phyloP scores from a whole-genome alignment of 306 rosid species.

The Astragalus glycyphyllos region DNA sequence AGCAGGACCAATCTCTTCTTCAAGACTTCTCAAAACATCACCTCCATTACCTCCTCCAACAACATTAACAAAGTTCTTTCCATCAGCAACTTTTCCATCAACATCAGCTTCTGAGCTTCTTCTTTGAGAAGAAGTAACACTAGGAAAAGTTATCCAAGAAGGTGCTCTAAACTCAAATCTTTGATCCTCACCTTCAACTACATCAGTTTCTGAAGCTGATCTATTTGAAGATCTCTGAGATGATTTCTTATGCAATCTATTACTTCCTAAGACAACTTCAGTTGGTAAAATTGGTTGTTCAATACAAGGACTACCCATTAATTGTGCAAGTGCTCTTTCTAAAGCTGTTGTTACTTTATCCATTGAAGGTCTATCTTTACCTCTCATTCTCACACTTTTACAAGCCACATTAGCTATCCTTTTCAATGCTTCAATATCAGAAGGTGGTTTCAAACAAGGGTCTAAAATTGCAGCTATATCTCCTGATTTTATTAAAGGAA shows the following conservation, averaged over 20 bases:
- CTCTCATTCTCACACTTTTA: conserved; percentile 95
- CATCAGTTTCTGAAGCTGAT: conserved; percentile 78
- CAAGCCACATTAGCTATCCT: conserved; percentile 94
- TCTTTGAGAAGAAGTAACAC: conserved; percentile 96
- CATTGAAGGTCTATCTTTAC: conserved; percentile 97
- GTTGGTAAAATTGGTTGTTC: conserved; percentile 97
- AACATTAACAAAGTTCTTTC: conserved; percentile 58
- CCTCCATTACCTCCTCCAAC: conserved; percentile 55
- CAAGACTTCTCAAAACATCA: conserved; percentile 89
- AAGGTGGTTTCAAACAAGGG: conserved; percentile 73
- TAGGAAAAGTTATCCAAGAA: conserved; percentile 94
- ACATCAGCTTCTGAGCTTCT: conserved; percentile 85
- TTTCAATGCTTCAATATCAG: conserved; percentile 78
- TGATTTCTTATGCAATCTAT: conserved; percentile 84
- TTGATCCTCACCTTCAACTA: conserved; percentile 78
- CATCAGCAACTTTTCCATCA: conserved; percentile 73
- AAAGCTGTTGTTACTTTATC: conserved; percentile 94
- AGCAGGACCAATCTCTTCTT: conserved; percentile 97
- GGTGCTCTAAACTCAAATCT: conserved; percentile 91
- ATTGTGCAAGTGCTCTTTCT: conserved; percentile 80
- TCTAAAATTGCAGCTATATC: conserved; percentile 65
- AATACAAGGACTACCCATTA: conserved; percentile 92
- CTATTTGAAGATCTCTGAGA: conserved; percentile 87
- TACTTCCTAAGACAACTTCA: conserved; percentile 91
- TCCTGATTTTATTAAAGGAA: conserved; percentile 79